Evolutionary conservation across 805 yeast genomes (phyloP).

Genomic region (Wickerhamomyces bisporus): DNA sequence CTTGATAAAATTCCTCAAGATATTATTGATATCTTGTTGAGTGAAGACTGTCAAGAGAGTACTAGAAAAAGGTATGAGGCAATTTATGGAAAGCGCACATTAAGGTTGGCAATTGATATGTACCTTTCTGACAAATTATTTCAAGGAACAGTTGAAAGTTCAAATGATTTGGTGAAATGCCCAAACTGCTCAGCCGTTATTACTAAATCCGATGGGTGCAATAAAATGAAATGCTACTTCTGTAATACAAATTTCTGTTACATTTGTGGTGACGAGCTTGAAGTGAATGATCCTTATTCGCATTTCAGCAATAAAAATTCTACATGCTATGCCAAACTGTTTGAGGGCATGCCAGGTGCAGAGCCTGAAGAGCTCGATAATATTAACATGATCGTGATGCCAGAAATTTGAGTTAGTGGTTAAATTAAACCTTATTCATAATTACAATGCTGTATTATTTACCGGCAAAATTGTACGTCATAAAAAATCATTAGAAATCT

Average conservation of each 20-base stretch:
- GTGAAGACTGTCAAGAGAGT: conserved; percentile 25
- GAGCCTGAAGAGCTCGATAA: conserved; percentile 13
- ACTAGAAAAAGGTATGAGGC: conserved; percentile 31
- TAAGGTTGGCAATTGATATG: conserved; percentile 39
- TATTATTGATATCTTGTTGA: conserved; percentile 18
- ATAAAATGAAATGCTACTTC: conserved; percentile 51
- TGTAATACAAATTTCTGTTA: conserved; percentile 50
- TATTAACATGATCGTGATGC: too few species aligned
- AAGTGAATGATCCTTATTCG: conserved; percentile 40
- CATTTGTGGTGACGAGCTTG: conserved; percentile 42
- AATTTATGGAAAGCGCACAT: conserved; percentile 40
- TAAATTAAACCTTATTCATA: too few species aligned
- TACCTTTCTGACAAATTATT: conserved; percentile 43
- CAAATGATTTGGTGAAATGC: conserved; percentile 41
- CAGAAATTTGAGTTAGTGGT: too few species aligned
- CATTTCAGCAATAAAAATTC: conserved; percentile 42
- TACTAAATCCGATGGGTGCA: conserved; percentile 58
- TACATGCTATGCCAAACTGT: conserved; percentile 44
- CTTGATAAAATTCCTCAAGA: conserved; percentile 26
- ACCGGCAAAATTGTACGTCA: not conserved
- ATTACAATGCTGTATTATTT: not conserved
- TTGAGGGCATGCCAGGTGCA: conserved; percentile 44
- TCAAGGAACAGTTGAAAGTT: conserved; percentile 36
- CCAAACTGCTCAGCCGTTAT: conserved; percentile 47
- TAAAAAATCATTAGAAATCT: too few species aligned